These are phyloP conservation scores for Houttuynia cordata DNA, from an alignment of 164 flowering plant species.

Conservation along the genomic window DNA sequence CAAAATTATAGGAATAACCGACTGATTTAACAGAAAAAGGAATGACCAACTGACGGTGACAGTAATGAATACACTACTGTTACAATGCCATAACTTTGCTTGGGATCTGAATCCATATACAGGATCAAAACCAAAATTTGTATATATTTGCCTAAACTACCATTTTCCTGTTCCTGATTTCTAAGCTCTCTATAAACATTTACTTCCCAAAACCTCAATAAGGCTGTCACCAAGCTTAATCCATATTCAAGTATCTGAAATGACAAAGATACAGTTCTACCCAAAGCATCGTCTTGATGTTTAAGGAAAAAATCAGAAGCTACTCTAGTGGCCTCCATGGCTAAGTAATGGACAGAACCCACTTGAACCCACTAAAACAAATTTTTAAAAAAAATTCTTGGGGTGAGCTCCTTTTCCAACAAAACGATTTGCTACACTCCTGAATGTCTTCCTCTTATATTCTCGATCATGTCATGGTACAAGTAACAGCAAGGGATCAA, in stretches of 20 bases:
- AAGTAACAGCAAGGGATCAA: not conserved
- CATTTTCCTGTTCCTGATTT: not conserved
- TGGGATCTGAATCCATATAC: too few species aligned
- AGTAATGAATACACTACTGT: too few species aligned
- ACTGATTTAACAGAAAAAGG: too few species aligned
- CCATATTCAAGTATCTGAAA: not conserved
- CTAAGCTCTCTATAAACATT: not conserved
- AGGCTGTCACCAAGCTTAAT: not conserved
- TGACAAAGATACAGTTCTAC: not conserved
- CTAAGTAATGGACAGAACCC: not conserved
- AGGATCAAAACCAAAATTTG: not conserved
- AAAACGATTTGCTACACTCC: not conserved
- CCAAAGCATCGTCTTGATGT: not conserved
- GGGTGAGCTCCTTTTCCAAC: not conserved
- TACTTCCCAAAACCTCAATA: not conserved
- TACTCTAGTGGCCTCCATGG: not conserved
- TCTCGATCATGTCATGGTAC: too few species aligned
- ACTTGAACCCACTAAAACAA: too few species aligned
- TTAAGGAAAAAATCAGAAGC: not conserved
- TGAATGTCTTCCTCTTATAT: too few species aligned
- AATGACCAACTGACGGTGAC: too few species aligned
- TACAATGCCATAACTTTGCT: too few species aligned
- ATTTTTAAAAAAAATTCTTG: too few species aligned
- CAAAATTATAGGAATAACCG: too few species aligned
- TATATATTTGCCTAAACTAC: too few species aligned